phyloP scores from a whole-genome alignment of 257 asterid genomes.

The Coffea canephora region DNA sequence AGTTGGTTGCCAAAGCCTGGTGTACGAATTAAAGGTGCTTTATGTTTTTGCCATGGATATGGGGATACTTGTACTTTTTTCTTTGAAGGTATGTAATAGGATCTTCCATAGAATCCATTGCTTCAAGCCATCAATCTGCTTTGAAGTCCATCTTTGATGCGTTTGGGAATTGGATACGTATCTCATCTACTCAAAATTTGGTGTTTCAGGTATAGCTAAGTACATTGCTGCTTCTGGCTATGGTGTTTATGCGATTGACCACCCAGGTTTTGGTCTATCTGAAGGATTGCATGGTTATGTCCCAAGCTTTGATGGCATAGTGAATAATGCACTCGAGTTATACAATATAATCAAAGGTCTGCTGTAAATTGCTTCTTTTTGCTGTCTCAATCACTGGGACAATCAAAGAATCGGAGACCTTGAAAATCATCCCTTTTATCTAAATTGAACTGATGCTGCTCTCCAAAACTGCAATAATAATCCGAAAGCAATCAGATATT shows the following conservation, averaged over 20 bases:
- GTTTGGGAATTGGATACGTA: not conserved
- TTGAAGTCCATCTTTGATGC: not conserved
- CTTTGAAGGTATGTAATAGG: slow-evolving; percentile 76
- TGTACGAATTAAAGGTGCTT: slow-evolving; percentile 75
- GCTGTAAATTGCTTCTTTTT: not conserved
- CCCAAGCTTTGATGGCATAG: slow-evolving; percentile 72
- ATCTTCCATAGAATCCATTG: not conserved
- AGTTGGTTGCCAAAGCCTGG: slow-evolving; percentile 98
- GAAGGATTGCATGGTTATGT: slow-evolving; percentile 95
- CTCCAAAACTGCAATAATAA: not conserved
- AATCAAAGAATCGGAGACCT: slow-evolving; percentile 3
- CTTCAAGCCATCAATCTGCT: not conserved
- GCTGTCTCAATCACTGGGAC: not conserved
- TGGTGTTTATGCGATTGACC: slow-evolving; percentile 93
- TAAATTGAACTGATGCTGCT: not conserved
- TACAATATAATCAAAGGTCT: slow-evolving; percentile 75
- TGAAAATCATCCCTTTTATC: not conserved
- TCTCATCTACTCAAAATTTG: slow-evolving; percentile 2
- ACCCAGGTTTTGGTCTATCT: slow-evolving; percentile 97
- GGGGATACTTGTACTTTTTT: slow-evolving; percentile 99
- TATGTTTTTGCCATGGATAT: slow-evolving; percentile 94
- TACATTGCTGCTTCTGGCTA: slow-evolving; percentile 86
- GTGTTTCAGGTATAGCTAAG: slow-evolving; percentile 78
- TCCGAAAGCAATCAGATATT: not conserved
- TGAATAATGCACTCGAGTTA: slow-evolving; percentile 79